Evolutionary conservation across 352 stramenopile genomes (phyloP), one percentile per base, ranked within the genome.

Genomic region (Pythium folliculosum): DNA sequence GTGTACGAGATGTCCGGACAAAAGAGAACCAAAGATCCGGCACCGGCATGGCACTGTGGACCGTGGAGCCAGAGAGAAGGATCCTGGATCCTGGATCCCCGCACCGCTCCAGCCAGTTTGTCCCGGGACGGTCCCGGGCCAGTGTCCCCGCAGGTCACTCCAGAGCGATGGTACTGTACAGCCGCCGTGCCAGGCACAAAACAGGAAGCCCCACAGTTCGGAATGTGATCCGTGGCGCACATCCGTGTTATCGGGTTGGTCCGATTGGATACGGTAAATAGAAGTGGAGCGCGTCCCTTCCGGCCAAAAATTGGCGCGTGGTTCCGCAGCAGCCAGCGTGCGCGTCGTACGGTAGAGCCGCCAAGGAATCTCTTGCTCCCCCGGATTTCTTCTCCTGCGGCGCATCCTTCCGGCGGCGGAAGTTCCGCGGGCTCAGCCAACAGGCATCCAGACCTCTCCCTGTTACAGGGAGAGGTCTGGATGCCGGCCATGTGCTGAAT

Each of bases 11-110:
- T 58, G 51, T 43, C 51, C 51, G 49, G 49, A 55, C 49, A 37
- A 40, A 55, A 52, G 45, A 58, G 51, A 58, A 45, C 30, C 30
- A 58, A 45, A 45, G 51, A 45, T 58, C 51, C 51, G 16, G 32
- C 8, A 32, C 27, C 5, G 27, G 3, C 27, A 6, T 37, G 51
- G 51, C 51, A 21, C 25, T 4, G 17, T 44, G 30, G 10, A 17
- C 13, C 37, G 22, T 58, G 51, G 30, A 58, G 51, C 51, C 30
- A 19, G 51, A 58, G 51, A 45, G 30, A 58, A 58, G 27, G 4
- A 30, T 16, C 27, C 25, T 56, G 13, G 27, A 13, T 12, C 23
- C 22, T 23, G 47, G 25, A n/a, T 19, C 48, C 48, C 14, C 14
- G 37, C 9, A 43, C 37, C 37, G 9, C 8, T 40, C 35, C 35